A percentile compares a stretch with the other conserved stretches of the same genome.
These are phyloP conservation scores for Penicillium ucsense DNA, from an alignment of 495 filamentous ascomycete genomes.

Conservation along the genomic window DNA sequence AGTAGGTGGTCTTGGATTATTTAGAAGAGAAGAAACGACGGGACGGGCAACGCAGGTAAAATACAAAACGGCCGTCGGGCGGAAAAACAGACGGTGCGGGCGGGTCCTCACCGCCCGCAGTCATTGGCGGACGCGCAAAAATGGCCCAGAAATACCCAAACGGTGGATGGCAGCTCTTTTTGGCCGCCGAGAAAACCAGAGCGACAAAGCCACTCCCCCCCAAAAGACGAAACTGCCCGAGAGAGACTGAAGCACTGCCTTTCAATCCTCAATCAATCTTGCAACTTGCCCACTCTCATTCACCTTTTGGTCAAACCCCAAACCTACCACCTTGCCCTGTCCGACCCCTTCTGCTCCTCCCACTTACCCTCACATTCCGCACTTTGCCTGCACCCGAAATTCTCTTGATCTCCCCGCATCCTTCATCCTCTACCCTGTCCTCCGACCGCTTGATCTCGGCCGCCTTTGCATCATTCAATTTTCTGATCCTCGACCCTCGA, in stretches of 20 bases:
- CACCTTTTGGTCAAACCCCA: not conserved
- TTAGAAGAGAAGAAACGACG: conserved; percentile 25
- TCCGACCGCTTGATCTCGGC: too few relatives aligned
- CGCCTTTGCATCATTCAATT: too few relatives aligned
- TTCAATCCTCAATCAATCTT: not conserved
- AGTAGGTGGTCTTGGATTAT: conserved; percentile 74
- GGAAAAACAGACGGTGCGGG: conserved; percentile 30
- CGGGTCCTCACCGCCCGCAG: conserved; percentile 10
- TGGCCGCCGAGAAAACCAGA: too few relatives aligned
- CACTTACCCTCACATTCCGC: not conserved
- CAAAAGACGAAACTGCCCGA: too few relatives aligned
- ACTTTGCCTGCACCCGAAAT: not conserved
- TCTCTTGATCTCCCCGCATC: not conserved
- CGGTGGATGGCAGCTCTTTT: too few relatives aligned
- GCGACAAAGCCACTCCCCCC: too few relatives aligned
- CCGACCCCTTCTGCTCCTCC: not conserved
- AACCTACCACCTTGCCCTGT: not conserved
- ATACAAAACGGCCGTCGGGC: conserved; percentile 2
- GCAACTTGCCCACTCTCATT: not conserved
- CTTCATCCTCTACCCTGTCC: not conserved
- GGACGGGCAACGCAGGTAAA: conserved; percentile 9
- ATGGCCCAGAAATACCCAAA: too few relatives aligned
- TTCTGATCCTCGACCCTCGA: not conserved
- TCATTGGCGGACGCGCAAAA: conserved; percentile 19
- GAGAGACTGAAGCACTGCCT: not conserved